These are phyloP conservation scores for Phytomonas francai DNA, from an alignment of 208 protist genomes.

Conservation along the genomic window DNA sequence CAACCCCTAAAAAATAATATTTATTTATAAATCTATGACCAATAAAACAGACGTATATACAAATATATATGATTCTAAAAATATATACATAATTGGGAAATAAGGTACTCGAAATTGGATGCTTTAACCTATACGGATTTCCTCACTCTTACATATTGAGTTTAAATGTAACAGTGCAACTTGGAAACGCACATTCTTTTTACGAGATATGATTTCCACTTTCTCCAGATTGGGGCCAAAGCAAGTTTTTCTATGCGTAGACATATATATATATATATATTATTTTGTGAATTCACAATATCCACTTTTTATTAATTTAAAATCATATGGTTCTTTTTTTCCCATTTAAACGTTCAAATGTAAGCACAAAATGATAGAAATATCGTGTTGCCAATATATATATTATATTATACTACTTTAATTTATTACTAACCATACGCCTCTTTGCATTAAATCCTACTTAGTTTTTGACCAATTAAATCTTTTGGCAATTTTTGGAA, in stretches of 20 bases:
- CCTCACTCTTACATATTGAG: neutral
- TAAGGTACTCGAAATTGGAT: neutral
- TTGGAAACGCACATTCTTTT: no score
- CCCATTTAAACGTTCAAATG: conserved; percentile 1
- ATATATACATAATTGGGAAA: conserved; percentile 9
- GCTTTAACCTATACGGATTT: neutral
- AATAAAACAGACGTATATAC: conserved; percentile 8
- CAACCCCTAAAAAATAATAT: neutral
- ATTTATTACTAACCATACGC: neutral
- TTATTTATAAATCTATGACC: conserved; percentile 6
- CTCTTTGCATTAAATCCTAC: neutral
- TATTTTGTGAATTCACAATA: no score
- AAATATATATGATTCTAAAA: conserved; percentile 14
- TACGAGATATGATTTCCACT: no score
- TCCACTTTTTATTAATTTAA: no score
- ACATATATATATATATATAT: no score
- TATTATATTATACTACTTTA: conserved; percentile 1
- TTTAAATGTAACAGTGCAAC: no score
- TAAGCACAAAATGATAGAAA: conserved; percentile 2
- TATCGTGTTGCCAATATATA: neutral
- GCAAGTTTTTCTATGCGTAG: no score
- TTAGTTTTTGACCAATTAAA: neutral
- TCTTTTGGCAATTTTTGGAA: neutral
- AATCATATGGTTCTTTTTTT: neutral
- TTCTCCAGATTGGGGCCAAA: no score